Evolutionary conservation across 2,329 filamentous ascomycete genomes (phyloP), one percentile per base, ranked within the genome.

Genomic region (Thermoascus crustaceus): DNA sequence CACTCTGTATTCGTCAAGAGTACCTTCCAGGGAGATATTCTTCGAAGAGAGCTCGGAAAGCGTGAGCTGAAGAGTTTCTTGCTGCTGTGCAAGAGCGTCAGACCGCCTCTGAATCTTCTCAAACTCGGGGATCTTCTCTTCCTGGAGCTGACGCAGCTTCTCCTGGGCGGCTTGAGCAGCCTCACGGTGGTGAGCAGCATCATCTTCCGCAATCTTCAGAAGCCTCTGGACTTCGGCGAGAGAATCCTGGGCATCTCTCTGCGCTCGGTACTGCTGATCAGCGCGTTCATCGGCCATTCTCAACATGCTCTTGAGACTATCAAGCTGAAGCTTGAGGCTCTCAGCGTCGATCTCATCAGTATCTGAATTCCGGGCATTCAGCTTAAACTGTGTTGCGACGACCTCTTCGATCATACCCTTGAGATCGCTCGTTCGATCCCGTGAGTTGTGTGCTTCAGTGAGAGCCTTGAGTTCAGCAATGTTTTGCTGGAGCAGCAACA

Each of bases 211-310:
- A 43, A 78, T 72, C 39, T 76, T 74, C 17, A 86, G 69, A 14
- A 81, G 71, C 36, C 78, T 72, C 57, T 87, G 80, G n/a, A 79
- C 71, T 52, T 88, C 82, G 4, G 79, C 74, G 9, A 85, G 66
- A 41, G 76, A 75, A 50, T 88, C 83, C 54, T 88, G 82, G 1
- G 80, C 79, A 21, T 76, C 70, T 35, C 81, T 74, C 39, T 82
- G 76, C 31, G 64, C 62, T 29, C 71, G 66, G 40, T 80, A 63
- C 48, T 88, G 81, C 34, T 75, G 63, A 43, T 86, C 80, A 1
- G 72, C 73, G 37, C 73, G 72, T 22, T 71, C 68, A 45, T 85
- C 78, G 22, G 81, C 75, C 7, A 73, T 61, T 40, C 73, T 72
- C 30, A 85, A 67, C 53, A 78, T 78, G 30, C 77, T 78, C 53